Evolutionary conservation across 2,329 filamentous ascomycete species (phyloP).

Genomic region (Xylariaceae sp.): DNA sequence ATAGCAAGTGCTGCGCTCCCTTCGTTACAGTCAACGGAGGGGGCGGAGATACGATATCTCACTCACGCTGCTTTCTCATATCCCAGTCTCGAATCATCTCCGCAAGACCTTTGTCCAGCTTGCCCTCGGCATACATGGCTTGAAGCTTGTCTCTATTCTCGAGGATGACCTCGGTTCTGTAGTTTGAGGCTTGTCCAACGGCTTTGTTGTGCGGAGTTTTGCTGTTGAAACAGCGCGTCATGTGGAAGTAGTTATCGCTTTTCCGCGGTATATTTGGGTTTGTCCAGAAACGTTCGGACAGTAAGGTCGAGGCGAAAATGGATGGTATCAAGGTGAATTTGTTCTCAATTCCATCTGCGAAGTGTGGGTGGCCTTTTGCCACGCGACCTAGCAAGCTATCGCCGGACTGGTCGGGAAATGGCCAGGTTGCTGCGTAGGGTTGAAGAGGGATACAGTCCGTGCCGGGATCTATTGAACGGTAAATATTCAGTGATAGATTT

Average conservation of each 20-base stretch:
- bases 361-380: neutral
- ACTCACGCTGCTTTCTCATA: neutral
- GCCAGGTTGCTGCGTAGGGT: slow-evolving; percentile 2
- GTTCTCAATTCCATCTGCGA: neutral
- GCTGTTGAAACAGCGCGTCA: neutral
- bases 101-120: neutral
- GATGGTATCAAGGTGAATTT: neutral
- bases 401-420: neutral
- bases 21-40: neutral
- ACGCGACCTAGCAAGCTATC: neutral
- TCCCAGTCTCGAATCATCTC: neutral
- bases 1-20: neutral
- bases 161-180: neutral
- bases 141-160: neutral
- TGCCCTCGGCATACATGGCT: neutral
- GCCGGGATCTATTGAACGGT: neutral
- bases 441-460: neutral
- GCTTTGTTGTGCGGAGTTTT: neutral
- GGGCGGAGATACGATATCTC: neutral
- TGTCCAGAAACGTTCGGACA: slow-evolving; percentile 9
- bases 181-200: too few relatives aligned
- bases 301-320: neutral
- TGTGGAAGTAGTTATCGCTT: slow-evolving; percentile 9
- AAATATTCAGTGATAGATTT: neutral
- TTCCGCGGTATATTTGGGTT: neutral